Base-by-base conservation (phyloP, 129 eudicot species). In the Deinandra increscens region DNA sequence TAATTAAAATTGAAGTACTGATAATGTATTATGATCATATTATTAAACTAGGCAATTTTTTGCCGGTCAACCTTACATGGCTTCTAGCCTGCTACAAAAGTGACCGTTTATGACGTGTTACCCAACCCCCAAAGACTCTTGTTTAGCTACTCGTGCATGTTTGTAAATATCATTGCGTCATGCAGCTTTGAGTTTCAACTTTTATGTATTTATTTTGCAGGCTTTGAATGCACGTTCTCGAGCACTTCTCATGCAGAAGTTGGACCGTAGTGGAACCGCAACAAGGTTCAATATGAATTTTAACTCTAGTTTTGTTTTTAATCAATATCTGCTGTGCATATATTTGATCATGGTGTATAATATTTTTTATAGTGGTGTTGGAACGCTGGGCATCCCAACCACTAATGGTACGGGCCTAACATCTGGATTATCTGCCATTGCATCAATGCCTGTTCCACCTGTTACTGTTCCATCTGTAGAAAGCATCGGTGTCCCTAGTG, bases 221-320 rank as follows among this genome's bases (percentile, higher is more conserved):
- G 75, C 97, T 60, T 75, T 90, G 74, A 90, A 87, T 83, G 97
- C 97, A 72, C 85, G 79, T 23, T 90, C 97, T 64, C 87, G 97
- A 48, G 95, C 95, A 70, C 85, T 83, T 65, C 84, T 90, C n/a
- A 90, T 90, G 97, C 95, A 81, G 83, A 90, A 90, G 76, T 76
- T 90, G 91, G 97, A 90, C 53, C 97, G 97, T 17, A 90, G 80
- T 48, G 97, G 97, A 42, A 79, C 82, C 60, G 78, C 81, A 60
- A 56, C 95, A 42, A 81, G 97, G 97, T 90, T 59, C 44, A 34
- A 31, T 60, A 55, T 39, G 19, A 14, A 19, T 4, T 66, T 12
- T 26, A 5, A 56, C 39, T 29, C 22, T 43, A 22, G 60, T 59
- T 12, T 56, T 55, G 19, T 60, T 56, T 7, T 38, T 50, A 22